Evolutionary conservation across 2,329 filamentous ascomycete species (phyloP).

Genomic region (Sporothrix pseudoabietina): DNA sequence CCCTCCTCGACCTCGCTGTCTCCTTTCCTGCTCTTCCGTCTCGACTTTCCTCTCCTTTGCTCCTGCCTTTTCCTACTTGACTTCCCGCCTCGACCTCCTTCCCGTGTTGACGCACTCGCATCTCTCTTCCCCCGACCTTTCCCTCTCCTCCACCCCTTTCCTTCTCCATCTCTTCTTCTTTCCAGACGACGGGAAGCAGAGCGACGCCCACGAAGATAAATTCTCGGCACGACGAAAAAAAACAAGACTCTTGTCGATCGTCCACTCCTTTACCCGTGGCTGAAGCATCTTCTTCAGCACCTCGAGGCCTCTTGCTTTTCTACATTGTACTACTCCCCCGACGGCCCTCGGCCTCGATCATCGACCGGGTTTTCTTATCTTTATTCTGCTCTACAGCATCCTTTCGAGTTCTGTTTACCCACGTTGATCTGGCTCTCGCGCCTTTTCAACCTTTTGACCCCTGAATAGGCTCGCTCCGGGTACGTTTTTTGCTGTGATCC

Average conservation of each 20-base stretch:
- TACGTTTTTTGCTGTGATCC: slow-evolving; percentile 15
- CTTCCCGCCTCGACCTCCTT: slow-evolving; percentile 15
- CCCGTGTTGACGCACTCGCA: slow-evolving; percentile 16
- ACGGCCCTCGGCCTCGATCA: not conserved
- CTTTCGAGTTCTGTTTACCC: not conserved
- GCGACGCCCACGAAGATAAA: slow-evolving; percentile 9
- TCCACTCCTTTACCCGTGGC: slow-evolving; percentile 14
- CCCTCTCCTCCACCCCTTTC: not conserved
- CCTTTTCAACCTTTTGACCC: slow-evolving; percentile 11
- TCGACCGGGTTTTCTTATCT: not conserved
- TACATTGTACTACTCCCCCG: not conserved
- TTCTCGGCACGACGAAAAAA: slow-evolving; percentile 2
- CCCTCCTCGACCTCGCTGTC: slow-evolving; percentile 32
- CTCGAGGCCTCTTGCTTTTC: not conserved
- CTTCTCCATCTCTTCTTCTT: slow-evolving; percentile 5
- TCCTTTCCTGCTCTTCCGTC: slow-evolving; percentile 25
- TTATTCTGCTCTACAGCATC: not conserved
- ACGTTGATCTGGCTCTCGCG: slow-evolving; percentile 10
- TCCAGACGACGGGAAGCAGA: slow-evolving; percentile 15
- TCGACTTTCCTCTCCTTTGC: slow-evolving; percentile 12
- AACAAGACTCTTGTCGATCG: slow-evolving; percentile 13
- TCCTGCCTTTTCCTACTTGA: slow-evolving; percentile 1
- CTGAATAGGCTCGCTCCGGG: slow-evolving; percentile 18
- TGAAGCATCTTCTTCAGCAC: slow-evolving; percentile 18
- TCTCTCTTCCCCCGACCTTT: not conserved